These are phyloP conservation scores for Paramecium pentaurelia DNA, from an alignment of 73 alveolate genomes.

Conservation along the genomic window DNA sequence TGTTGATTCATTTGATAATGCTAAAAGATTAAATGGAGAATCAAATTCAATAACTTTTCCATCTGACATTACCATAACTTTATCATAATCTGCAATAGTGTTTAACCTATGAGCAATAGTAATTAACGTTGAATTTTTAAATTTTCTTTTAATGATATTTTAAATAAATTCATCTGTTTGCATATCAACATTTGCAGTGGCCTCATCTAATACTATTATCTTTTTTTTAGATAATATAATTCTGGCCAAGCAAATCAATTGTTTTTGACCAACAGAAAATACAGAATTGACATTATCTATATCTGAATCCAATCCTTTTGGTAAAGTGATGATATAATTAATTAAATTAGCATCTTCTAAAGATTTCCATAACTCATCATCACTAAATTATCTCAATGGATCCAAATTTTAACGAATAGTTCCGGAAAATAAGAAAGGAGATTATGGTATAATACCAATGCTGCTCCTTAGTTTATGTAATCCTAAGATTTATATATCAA, in stretches of 20 bases:
- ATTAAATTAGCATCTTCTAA: too few species aligned
- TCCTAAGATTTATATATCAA: constrained; percentile 32
- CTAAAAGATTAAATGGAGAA: not conserved
- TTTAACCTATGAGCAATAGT: constrained; percentile 69
- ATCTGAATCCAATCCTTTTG: too few species aligned
- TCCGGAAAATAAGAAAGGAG: constrained; percentile 67
- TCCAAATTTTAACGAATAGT: too few species aligned
- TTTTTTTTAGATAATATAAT: constrained; percentile 64
- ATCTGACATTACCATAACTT: constrained; percentile 18
- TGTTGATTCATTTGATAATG: not conserved
- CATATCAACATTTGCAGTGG: constrained; percentile 72
- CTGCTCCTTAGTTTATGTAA: constrained; percentile 60
- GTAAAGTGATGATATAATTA: too few species aligned
- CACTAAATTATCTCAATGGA: too few species aligned
- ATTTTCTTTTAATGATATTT: constrained; percentile 41
- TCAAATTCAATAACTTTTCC: constrained; percentile 44
- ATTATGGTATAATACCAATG: constrained; percentile 81
- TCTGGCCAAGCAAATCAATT: constrained; percentile 72
- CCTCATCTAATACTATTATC: constrained; percentile 70
- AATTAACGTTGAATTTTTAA: constrained; percentile 61
- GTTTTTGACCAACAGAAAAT: constrained; percentile 35
- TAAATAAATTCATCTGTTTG: constrained; percentile 69
- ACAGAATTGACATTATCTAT: not conserved
- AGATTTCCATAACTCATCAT: too few species aligned
- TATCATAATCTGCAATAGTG: constrained; percentile 52